Evolutionary conservation across 164 flowering plant genomes (phyloP).

Genomic region (Buxus sempervirens): DNA sequence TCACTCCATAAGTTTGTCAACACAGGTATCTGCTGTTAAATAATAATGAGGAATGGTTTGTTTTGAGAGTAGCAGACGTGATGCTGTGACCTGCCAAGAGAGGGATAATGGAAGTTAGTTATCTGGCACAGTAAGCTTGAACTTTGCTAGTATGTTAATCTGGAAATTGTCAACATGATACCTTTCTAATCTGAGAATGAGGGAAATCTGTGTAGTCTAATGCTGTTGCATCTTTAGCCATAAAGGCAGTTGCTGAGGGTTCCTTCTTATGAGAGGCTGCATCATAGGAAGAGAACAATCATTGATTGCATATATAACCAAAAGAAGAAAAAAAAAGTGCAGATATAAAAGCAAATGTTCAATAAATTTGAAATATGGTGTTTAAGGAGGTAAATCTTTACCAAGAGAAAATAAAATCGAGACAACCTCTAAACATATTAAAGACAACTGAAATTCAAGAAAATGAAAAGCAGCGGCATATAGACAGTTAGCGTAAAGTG

Average conservation of each 20-base stretch:
- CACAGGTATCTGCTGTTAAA: slow-evolving; percentile 80
- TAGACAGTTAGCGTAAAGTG: not conserved
- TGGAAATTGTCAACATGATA: slow-evolving; percentile 20
- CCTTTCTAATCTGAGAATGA: slow-evolving; percentile 90
- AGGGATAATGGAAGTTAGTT: not conserved
- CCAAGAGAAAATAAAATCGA: not conserved
- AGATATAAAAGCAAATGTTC: no score
- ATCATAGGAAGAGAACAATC: not conserved
- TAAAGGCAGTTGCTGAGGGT: slow-evolving; percentile 35
- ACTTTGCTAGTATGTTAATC: not conserved
- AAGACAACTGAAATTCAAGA: not conserved
- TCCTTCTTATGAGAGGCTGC: slow-evolving; percentile 72
- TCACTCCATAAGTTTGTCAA: slow-evolving; percentile 90
- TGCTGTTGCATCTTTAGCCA: slow-evolving; percentile 32
- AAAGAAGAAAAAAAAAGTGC: no score
- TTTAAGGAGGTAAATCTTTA: not conserved
- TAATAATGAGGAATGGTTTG: slow-evolving; percentile 98
- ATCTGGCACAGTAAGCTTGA: not conserved
- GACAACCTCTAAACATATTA: not conserved
- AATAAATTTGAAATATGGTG: not conserved
- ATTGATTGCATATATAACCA: not conserved
- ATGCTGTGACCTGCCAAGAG: slow-evolving; percentile 73
- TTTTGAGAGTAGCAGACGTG: slow-evolving; percentile 80
- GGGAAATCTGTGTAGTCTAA: slow-evolving; percentile 79
- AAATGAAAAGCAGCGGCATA: not conserved